Evolutionary conservation across 805 yeast genomes (phyloP).

Genomic region (Metschnikowia orientalis): DNA sequence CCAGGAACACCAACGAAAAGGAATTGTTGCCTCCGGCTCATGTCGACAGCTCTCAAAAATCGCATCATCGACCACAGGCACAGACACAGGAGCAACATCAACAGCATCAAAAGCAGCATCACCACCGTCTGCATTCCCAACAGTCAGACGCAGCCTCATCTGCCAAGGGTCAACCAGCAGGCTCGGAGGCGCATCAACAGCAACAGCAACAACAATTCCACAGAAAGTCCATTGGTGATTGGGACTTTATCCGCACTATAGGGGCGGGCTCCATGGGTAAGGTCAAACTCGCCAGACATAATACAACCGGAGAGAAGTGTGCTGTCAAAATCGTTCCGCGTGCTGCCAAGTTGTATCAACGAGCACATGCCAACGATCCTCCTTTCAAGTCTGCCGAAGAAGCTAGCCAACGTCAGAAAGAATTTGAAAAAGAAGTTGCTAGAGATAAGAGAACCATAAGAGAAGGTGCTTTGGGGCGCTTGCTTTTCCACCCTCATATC

Average conservation of each 20-base stretch:
- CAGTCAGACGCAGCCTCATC: neutral
- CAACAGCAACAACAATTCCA: conserved; percentile 52
- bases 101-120: no score
- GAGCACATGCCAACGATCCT: conserved; percentile 66
- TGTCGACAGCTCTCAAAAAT: conserved; percentile 5
- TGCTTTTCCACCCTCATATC: conserved; percentile 86
- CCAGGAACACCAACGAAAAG: conserved; percentile 4
- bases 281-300: conserved; percentile 88
- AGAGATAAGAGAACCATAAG: conserved; percentile 89
- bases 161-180: conserved; percentile 1
- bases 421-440: conserved; percentile 75
- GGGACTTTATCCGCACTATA: conserved; percentile 92
- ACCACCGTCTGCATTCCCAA: conserved; percentile 1
- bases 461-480: conserved; percentile 90
- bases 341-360: conserved; percentile 72
- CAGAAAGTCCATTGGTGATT: conserved; percentile 88
- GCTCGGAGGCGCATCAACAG: conserved; percentile 4
- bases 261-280: conserved; percentile 99
- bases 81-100: no score
- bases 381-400: conserved; percentile 60
- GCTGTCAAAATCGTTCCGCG: conserved; percentile 91
- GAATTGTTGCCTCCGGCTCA: conserved; percentile 16
- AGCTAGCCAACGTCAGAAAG: conserved; percentile 58
- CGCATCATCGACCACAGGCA: neutral
- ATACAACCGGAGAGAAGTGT: conserved; percentile 75